These are phyloP conservation scores for Tephrocybe sp. DNA, from an alignment of 768 basidiomycete genomes.

Conservation along the genomic window DNA sequence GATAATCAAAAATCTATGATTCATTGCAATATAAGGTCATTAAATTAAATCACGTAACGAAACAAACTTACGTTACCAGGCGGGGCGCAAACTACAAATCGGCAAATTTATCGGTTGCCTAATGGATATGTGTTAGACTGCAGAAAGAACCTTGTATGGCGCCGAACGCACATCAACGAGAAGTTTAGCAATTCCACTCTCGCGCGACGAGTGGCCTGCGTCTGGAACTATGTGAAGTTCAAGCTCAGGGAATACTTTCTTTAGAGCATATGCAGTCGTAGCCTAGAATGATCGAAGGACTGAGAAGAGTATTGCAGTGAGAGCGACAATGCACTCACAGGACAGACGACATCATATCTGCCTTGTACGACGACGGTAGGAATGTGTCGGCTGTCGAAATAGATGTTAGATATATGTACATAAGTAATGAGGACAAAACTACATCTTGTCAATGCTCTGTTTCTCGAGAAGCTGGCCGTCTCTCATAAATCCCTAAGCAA, in stretches of 20 bases:
- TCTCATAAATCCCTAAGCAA: conserved; percentile 74
- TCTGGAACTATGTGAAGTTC: conserved; percentile 75
- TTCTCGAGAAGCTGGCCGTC: conserved; percentile 84
- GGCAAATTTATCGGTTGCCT: conserved; percentile 45
- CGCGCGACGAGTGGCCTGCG: conserved; percentile 85
- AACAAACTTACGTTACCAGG: too few species aligned
- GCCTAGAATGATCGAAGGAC: conserved; percentile 44
- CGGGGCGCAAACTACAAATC: conserved; percentile 14
- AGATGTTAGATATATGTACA: neutral
- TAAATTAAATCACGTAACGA: too few species aligned
- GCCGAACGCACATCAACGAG: conserved; percentile 60
- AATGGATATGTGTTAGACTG: neutral
- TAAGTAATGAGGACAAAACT: conserved; percentile 16
- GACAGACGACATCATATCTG: conserved; percentile 87
- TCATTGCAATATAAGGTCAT: too few species aligned
- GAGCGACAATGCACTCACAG: conserved; percentile 42
- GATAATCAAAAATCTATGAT: too few species aligned
- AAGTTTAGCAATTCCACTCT: conserved; percentile 63
- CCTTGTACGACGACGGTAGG: conserved; percentile 82
- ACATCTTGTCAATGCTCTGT: conserved; percentile 90
- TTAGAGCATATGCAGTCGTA: conserved; percentile 77
- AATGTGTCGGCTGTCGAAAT: conserved; percentile 68
- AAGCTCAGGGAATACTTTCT: conserved; percentile 83
- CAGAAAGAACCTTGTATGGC: neutral
- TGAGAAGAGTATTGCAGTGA: neutral